phyloP scores from a whole-genome alignment of 73 alveolate species.

The Effrenium voratum region DNA sequence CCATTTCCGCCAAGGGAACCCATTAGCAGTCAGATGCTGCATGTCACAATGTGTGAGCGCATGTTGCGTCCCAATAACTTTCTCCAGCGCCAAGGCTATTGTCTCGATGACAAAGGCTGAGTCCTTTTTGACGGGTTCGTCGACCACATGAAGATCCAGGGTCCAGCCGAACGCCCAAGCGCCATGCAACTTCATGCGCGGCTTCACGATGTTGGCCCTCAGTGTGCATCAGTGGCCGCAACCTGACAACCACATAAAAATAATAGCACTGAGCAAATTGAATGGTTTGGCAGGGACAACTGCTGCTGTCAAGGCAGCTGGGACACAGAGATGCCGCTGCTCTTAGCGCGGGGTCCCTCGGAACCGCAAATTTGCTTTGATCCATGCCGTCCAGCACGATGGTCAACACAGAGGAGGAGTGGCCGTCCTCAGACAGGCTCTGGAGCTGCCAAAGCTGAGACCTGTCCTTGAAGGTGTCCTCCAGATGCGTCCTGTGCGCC shows the following conservation, averaged over 20 bases:
- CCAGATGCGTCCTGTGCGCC: not conserved
- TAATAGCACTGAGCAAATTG: not conserved
- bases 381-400: slow-evolving; percentile 45
- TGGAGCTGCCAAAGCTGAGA: not conserved
- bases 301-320: not conserved
- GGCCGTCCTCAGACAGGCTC: not conserved
- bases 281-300: not conserved
- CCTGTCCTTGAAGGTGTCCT: not conserved
- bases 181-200: slow-evolving; percentile 31
- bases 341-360: not conserved
- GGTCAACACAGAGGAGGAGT: not conserved
- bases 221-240: too few relatives aligned
- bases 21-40: too few relatives aligned
- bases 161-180: slow-evolving; percentile 28
- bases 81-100: too few relatives aligned
- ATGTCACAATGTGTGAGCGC: too few relatives aligned
- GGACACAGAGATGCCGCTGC: not conserved
- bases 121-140: slow-evolving; percentile 32
- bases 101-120: not conserved
- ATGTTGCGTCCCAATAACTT: too few relatives aligned
- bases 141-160: not conserved
- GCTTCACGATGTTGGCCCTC: not conserved
- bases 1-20: too few relatives aligned
- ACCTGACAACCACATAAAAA: not conserved
- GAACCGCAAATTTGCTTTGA: slow-evolving; percentile 18